phyloP scores from a whole-genome alignment of 805 yeast genomes.

The Candida awuae region DNA sequence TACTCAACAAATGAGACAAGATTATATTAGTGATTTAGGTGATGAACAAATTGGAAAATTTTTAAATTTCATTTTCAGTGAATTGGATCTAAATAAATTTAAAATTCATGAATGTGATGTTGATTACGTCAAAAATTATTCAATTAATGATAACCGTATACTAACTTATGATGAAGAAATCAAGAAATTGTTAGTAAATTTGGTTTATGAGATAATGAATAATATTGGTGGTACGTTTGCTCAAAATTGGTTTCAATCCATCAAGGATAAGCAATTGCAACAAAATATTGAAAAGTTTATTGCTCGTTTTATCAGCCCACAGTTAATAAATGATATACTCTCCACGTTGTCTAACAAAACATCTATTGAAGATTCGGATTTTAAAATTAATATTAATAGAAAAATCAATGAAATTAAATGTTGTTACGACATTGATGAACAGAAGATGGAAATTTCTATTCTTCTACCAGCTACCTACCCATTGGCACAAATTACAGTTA shows the following conservation, averaged over 20 bases:
- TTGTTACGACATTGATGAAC: constrained; percentile 76
- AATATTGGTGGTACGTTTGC: constrained; percentile 53
- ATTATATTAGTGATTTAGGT: constrained; percentile 52
- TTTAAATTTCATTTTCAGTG: constrained; percentile 46
- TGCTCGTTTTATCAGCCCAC: constrained; percentile 52
- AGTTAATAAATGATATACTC: constrained; percentile 51
- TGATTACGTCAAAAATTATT: constrained; percentile 22
- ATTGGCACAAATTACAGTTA: constrained; percentile 61
- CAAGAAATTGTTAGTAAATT: constrained; percentile 37
- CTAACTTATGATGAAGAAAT: constrained; percentile 26
- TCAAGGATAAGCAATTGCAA: constrained; percentile 62
- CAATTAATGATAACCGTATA: constrained; percentile 8
- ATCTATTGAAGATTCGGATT: constrained; percentile 32
- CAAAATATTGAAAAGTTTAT: constrained; percentile 56
- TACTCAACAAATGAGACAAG: constrained; percentile 54
- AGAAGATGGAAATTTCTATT: constrained; percentile 70
- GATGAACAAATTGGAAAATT: constrained; percentile 41
- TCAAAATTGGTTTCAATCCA: constrained; percentile 62
- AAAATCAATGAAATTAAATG: constrained; percentile 63
- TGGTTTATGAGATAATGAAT: constrained; percentile 42
- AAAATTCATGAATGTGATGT: constrained; percentile 19
- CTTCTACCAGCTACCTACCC: constrained; percentile 74
- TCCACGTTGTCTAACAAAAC: constrained; percentile 24
- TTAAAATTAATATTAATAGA: constrained; percentile 54
- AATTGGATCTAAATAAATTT: constrained; percentile 34